A percentile compares a stretch with the other conserved stretches of the same genome.
Conservation (phyloP, 805 yeast genomes). For the Tetrapisispora arboricola region DNA sequence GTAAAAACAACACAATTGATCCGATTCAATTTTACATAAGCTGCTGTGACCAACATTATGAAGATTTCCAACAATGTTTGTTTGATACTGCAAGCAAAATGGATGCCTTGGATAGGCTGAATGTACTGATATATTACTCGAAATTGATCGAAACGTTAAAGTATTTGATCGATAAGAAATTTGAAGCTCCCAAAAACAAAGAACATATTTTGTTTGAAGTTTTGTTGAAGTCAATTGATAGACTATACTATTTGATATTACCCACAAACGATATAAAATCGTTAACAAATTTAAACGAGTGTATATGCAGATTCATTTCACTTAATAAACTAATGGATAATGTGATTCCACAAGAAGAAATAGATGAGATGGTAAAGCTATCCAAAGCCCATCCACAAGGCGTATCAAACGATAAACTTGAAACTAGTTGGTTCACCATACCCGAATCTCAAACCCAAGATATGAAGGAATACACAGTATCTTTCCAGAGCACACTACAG, state of each 20-base stretch:
- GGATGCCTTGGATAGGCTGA: constrained; percentile 24
- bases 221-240: constrained; percentile 19
- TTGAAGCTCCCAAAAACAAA: constrained; percentile 1
- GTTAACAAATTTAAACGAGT: constrained; percentile 11
- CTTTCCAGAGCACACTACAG: constrained; percentile 3
- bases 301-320: constrained; percentile 9
- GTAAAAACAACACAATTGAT: constrained; percentile 5
- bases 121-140: constrained; percentile 11
- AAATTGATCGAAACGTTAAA: constrained; percentile 1
- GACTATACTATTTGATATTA: constrained; percentile 14
- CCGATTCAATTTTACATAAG: constrained; percentile 24
- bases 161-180: background rate
- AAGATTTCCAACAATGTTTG: constrained; percentile 29
- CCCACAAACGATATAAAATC: constrained; percentile 16
- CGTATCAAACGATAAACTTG: background rate
- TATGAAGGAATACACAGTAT: constrained; percentile 3
- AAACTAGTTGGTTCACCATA: background rate
- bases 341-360: background rate
- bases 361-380: background rate
- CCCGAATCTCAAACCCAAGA: background rate
- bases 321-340: background rate
- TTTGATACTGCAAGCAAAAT: constrained; percentile 23
- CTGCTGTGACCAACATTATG: constrained; percentile 23
- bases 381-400: background rate
- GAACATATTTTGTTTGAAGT: constrained; percentile 10